Conservation (phyloP, 805 yeast genomes). For the Lachancea nothofagi region DNA sequence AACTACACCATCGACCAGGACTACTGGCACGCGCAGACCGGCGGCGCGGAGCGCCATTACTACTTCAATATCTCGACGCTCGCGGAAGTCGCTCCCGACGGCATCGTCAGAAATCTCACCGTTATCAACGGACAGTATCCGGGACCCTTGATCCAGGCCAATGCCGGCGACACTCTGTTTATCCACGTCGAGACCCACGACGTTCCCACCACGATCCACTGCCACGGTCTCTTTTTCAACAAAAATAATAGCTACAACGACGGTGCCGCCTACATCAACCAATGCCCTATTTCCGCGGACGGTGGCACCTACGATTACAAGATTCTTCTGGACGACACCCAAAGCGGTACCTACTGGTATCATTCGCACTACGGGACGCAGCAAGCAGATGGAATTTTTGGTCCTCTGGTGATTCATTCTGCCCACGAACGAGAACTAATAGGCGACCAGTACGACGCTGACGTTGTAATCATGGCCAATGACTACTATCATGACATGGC, state of each 20-base stretch:
- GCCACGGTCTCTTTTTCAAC: constrained; percentile 44
- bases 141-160: constrained; percentile 45
- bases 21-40: constrained; percentile 20
- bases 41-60: constrained; percentile 22
- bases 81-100: constrained; percentile 28
- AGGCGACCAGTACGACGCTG: constrained; percentile 42
- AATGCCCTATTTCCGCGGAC: constrained; percentile 41
- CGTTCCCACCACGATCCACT: constrained; percentile 43
- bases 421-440: constrained; percentile 34
- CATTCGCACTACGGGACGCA: constrained; percentile 49
- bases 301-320: constrained; percentile 39
- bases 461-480: constrained; percentile 38
- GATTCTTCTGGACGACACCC: constrained; percentile 36
- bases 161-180: constrained; percentile 40
- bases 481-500: constrained; percentile 45
- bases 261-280: constrained; percentile 48
- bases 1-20: constrained; percentile 22
- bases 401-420: constrained; percentile 46
- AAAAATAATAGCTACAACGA: constrained; percentile 43
- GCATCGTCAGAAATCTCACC: constrained; percentile 31
- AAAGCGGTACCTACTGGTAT: constrained; percentile 52
- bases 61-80: constrained; percentile 20
- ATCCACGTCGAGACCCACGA: constrained; percentile 39
- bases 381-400: constrained; percentile 44
- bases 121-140: constrained; percentile 40